These are phyloP conservation scores for Penicillium salamii DNA, from an alignment of 495 filamentous ascomycete species.

Conservation along the genomic window DNA sequence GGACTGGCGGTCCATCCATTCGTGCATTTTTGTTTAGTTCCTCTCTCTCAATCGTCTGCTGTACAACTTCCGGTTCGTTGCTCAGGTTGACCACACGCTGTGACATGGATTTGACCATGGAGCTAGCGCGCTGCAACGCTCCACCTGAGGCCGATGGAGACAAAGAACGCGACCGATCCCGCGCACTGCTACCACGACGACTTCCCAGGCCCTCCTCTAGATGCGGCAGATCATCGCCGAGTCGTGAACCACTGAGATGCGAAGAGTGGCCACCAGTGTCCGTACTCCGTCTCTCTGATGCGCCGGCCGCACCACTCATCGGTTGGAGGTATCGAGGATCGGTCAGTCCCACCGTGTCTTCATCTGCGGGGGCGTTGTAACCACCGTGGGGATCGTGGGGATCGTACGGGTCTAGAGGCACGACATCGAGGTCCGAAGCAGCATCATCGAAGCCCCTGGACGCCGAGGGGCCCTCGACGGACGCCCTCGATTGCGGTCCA, in stretches of 20 bases:
- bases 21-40: slow-evolving; percentile 53
- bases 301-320: slow-evolving; percentile 56
- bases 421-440: slow-evolving; percentile 31
- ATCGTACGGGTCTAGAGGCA: slow-evolving; percentile 26
- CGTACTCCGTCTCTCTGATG: slow-evolving; percentile 53
- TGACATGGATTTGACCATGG: slow-evolving; percentile 94
- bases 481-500: slow-evolving; percentile 26
- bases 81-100: slow-evolving; percentile 97
- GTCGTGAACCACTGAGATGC: slow-evolving; percentile 43
- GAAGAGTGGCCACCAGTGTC: slow-evolving; percentile 60
- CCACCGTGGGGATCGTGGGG: slow-evolving; percentile 47
- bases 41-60: slow-evolving; percentile 68
- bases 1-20: slow-evolving; percentile 53
- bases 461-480: slow-evolving; percentile 15
- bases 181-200: slow-evolving; percentile 49
- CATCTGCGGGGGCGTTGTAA: slow-evolving; percentile 42
- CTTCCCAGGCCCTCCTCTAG: slow-evolving; percentile 49
- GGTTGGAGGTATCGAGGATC: slow-evolving; percentile 59
- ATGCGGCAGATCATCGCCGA: slow-evolving; percentile 62
- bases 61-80: slow-evolving; percentile 78
- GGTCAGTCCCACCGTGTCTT: slow-evolving; percentile 69
- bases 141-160: slow-evolving; percentile 67
- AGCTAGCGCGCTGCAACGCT: slow-evolving; percentile 74
- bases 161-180: slow-evolving; percentile 53
- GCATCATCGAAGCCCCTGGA: slow-evolving; percentile 20